Evolutionary conservation across 1,139 yeast genomes (phyloP).

Genomic region (Hyphopichia khmerensis): DNA sequence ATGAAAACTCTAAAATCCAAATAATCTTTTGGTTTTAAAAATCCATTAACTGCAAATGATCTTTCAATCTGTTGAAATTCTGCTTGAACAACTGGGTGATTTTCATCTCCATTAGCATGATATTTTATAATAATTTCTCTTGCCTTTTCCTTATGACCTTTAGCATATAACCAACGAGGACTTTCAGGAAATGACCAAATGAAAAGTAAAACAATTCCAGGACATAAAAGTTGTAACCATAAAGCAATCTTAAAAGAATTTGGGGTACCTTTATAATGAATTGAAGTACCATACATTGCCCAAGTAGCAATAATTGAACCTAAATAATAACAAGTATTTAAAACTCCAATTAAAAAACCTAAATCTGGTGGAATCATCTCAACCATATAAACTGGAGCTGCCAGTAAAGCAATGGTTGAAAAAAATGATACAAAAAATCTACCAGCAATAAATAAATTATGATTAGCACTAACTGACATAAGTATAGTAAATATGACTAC

Average conservation of each 20-base stretch:
- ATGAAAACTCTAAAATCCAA: conserved; percentile 8
- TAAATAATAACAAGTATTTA: conserved; percentile 13
- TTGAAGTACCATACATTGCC: conserved; percentile 12
- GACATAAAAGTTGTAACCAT: conserved; percentile 13
- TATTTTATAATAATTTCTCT: conserved; percentile 10
- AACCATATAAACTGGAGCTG: conserved; percentile 23
- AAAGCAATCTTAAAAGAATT: conserved; percentile 13
- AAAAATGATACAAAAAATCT: conserved; percentile 18
- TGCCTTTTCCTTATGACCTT: conserved; percentile 39
- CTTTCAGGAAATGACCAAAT: conserved; percentile 54
- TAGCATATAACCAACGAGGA: conserved; percentile 52
- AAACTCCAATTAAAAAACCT: conserved; percentile 5
- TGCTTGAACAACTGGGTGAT: conserved; percentile 1
- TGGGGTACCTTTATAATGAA: conserved; percentile 5
- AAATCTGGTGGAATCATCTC: conserved; percentile 20
- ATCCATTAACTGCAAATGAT: conserved; percentile 7
- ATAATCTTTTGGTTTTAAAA: conserved; percentile 6
- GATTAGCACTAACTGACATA: conserved; percentile 19
- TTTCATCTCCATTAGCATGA: conserved; percentile 2
- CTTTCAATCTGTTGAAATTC: conserved; percentile 3
- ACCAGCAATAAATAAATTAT: conserved; percentile 20
- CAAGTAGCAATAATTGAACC: conserved; percentile 14
- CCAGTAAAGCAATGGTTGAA: conserved; percentile 12
- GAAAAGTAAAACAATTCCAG: conserved; percentile 7
- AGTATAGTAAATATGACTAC: conserved; percentile 22